Evolutionary conservation across 306 rosid species (phyloP).

Genomic region (Vicia sativa): DNA sequence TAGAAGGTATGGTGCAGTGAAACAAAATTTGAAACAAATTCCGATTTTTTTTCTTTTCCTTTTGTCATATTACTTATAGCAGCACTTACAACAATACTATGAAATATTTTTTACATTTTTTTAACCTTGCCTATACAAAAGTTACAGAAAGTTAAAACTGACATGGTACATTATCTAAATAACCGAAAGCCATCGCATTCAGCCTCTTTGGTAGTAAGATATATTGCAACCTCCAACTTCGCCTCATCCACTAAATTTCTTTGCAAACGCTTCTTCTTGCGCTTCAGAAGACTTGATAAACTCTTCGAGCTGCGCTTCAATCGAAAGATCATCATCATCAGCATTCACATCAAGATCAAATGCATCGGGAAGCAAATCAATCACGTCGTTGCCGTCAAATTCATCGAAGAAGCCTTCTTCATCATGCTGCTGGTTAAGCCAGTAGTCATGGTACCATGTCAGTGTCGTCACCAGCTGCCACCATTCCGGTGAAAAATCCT

Average conservation of each 20-base stretch:
- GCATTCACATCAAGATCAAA: conserved; percentile 71
- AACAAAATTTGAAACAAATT: not conserved
- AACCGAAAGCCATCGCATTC: conserved; percentile 38
- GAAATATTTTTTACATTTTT: conserved; percentile 29
- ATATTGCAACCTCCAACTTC: conserved; percentile 45
- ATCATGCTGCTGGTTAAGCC: conserved; percentile 80
- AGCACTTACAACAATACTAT: conserved; percentile 34
- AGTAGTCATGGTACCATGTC: conserved; percentile 80
- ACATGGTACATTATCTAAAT: conserved; percentile 41
- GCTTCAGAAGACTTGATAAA: conserved; percentile 54
- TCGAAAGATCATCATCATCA: conserved; percentile 57
- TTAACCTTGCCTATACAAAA: conserved; percentile 60
- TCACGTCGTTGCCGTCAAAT: conserved; percentile 38
- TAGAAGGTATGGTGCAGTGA: not conserved
- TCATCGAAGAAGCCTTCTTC: conserved; percentile 55
- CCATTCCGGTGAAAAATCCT: conserved; percentile 96
- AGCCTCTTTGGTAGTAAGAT: conserved; percentile 45
- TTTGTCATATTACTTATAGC: conserved; percentile 33
- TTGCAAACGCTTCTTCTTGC: conserved; percentile 46
- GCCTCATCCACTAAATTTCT: conserved; percentile 47
- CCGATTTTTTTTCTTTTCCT: not conserved
- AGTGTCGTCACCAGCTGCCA: conserved; percentile 84
- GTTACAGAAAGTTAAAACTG: conserved; percentile 53
- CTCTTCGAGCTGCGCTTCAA: conserved; percentile 82
- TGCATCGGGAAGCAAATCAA: conserved; percentile 67